phyloP scores from a whole-genome alignment of 208 protist genomes.

The Novymonas esmeraldas region DNA sequence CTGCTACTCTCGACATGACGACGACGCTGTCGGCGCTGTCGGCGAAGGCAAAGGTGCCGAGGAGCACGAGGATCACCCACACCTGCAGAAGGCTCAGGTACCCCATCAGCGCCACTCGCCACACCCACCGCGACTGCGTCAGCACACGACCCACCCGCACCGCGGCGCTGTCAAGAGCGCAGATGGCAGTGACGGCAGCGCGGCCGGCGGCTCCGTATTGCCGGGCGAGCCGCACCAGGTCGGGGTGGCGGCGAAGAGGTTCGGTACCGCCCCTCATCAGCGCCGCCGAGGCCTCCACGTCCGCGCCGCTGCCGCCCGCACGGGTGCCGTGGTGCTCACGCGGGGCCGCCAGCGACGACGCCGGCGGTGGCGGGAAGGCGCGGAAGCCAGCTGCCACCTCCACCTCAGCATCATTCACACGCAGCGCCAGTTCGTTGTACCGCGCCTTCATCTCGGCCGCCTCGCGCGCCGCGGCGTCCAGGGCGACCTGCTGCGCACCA shows the following conservation, averaged over 20 bases:
- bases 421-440: slow-evolving; percentile 46
- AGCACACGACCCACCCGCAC: slow-evolving; percentile 40
- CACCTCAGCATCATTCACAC: slow-evolving; percentile 47
- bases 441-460: slow-evolving; percentile 49
- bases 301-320: neutral
- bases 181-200: slow-evolving; percentile 6
- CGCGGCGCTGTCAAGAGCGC: slow-evolving; percentile 32
- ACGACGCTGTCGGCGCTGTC: neutral
- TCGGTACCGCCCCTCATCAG: too few relatives aligned
- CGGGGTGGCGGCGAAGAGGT: slow-evolving; percentile 16
- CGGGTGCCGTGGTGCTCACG: neutral
- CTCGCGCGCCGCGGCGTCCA: slow-evolving; percentile 51
- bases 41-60: slow-evolving; percentile 22
- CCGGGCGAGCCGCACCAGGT: slow-evolving; percentile 22
- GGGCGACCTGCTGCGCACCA: slow-evolving; percentile 47
- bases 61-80: slow-evolving; percentile 38
- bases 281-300: neutral
- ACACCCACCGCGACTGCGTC: slow-evolving; percentile 27
- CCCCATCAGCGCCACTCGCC: slow-evolving; percentile 40
- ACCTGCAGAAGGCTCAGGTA: slow-evolving; percentile 65
- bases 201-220: slow-evolving; percentile 23
- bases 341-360: slow-evolving; percentile 6
- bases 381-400: slow-evolving; percentile 39
- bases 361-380: slow-evolving; percentile 7
- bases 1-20: too few relatives aligned